phyloP scores from a whole-genome alignment of 371 early-diverging fungal genomes.

The Mortierella sp. region DNA sequence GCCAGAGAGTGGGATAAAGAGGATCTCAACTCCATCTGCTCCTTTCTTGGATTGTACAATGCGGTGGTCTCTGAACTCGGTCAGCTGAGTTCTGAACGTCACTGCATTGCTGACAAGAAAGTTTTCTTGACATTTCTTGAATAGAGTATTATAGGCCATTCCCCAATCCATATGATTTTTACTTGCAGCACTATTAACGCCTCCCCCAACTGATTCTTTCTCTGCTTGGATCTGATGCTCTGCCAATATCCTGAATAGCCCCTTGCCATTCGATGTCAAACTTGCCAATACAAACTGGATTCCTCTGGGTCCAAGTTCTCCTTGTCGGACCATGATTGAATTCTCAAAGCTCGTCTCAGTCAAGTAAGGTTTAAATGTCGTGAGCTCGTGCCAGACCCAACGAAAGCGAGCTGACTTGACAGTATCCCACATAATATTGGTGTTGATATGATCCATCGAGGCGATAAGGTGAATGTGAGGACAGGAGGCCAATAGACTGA shows the following conservation, averaged over 20 bases:
- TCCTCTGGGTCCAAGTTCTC: conserved; percentile 74
- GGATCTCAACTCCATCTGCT: conserved; percentile 82
- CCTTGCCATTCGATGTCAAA: conserved; percentile 84
- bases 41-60: conserved; percentile 78
- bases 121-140: conserved; percentile 79
- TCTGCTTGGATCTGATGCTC: conserved; percentile 74
- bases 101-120: conserved; percentile 87
- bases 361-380: conserved; percentile 85
- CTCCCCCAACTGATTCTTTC: conserved; percentile 60
- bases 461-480: conserved; percentile 84
- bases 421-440: conserved; percentile 90
- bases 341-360: conserved; percentile 89
- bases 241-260: conserved; percentile 81
- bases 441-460: conserved; percentile 91
- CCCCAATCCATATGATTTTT: conserved; percentile 61
- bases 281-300: conserved; percentile 87
- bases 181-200: conserved; percentile 27
- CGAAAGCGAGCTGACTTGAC: conserved; percentile 74
- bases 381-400: conserved; percentile 92
- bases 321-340: conserved; percentile 72
- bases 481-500: conserved; percentile 75
- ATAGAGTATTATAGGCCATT: conserved; percentile 73
- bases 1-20: conserved; percentile 84
- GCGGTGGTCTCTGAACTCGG: conserved; percentile 93
- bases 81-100: conserved; percentile 87